These are phyloP conservation scores for Clonostachys byssicola DNA, from an alignment of 2,329 filamentous ascomycete species.

Conservation along the genomic window DNA sequence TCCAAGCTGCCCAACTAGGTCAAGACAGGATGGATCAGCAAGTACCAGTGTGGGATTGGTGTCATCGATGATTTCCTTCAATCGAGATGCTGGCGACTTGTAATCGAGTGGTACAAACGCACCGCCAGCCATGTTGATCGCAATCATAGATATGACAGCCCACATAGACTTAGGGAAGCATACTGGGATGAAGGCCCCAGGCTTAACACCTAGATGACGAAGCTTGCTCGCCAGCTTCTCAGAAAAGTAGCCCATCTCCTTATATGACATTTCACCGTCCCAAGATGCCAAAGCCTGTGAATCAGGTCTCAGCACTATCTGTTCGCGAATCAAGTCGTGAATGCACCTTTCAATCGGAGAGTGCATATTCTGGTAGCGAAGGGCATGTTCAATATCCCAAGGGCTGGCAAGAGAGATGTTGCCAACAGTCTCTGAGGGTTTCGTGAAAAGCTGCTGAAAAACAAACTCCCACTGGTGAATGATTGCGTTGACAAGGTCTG, in stretches of 20 bases:
- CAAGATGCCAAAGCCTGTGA: slow-evolving; percentile 32
- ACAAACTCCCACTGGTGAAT: neutral
- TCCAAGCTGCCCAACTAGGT: neutral
- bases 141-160: slow-evolving; percentile 4
- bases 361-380: neutral
- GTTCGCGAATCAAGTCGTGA: neutral
- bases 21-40: neutral
- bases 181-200: neutral
- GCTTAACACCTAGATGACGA: slow-evolving; percentile 2
- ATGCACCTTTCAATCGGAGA: neutral
- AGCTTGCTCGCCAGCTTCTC: neutral
- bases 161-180: slow-evolving; percentile 6
- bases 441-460: neutral
- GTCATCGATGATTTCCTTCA: neutral
- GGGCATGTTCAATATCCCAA: neutral
- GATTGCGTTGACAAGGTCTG: neutral
- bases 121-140: slow-evolving; percentile 1
- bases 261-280: slow-evolving; percentile 22
- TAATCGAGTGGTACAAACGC: slow-evolving; percentile 21
- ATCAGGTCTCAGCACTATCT: neutral
- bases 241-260: neutral
- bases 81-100: slow-evolving; percentile 15
- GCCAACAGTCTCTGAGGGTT: neutral
- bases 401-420: neutral
- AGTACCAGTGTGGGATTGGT: slow-evolving; percentile 1